A percentile compares a stretch with the other conserved stretches of the same genome.
These are phyloP conservation scores for Aurifilum marmelostoma DNA, from an alignment of 2,329 filamentous ascomycete genomes.

Conservation along the genomic window DNA sequence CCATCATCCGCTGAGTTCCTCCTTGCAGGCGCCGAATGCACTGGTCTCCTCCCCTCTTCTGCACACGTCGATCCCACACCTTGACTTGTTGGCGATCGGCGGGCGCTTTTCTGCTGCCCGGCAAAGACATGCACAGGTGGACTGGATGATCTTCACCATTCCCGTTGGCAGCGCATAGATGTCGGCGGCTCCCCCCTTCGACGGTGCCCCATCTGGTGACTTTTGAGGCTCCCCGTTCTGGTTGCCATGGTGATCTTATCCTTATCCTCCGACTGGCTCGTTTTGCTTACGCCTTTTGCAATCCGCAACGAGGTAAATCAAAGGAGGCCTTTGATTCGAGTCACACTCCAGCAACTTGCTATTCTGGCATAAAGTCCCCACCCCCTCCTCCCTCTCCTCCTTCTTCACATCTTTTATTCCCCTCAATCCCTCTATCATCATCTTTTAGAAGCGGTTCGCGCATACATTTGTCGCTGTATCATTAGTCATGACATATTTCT, in stretches of 20 bases:
- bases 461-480: conserved; percentile 15
- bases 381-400: neutral
- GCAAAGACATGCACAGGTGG: neutral
- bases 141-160: neutral
- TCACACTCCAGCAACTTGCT: conserved; percentile 13
- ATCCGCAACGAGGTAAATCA: conserved; percentile 4
- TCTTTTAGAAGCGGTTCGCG: conserved; percentile 12
- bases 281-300: neutral
- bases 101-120: neutral
- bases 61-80: neutral
- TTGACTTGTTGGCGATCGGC: too few relatives aligned
- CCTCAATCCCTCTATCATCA: conserved; percentile 1
- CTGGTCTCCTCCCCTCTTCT: neutral
- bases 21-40: neutral
- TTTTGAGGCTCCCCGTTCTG: neutral
- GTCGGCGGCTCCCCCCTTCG: neutral
- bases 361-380: neutral
- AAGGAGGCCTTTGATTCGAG: neutral
- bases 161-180: neutral
- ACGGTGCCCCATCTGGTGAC: neutral
- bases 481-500: neutral
- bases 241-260: neutral
- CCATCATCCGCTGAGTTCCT: conserved; percentile 68
- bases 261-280: neutral
- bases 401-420: too few relatives aligned